phyloP scores from a whole-genome alignment of 352 stramenopile genomes.

The Globisporangium takayamanum region DNA sequence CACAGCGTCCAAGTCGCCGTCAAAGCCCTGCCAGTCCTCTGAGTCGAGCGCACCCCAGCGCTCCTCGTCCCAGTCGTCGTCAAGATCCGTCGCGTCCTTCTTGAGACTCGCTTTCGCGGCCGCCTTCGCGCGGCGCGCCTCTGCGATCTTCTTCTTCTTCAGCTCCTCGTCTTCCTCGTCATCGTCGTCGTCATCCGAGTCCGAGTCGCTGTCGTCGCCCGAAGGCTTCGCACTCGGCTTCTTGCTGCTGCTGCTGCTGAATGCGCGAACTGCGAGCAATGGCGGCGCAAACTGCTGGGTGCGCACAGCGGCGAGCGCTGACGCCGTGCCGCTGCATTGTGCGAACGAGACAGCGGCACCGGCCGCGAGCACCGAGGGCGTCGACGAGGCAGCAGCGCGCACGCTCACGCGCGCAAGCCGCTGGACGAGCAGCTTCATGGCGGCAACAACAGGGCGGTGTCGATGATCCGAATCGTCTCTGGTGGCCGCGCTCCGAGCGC shows the following conservation, averaged over 20 bases:
- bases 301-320: conserved; percentile 7
- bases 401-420: conserved; percentile 19
- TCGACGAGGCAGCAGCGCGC: conserved; percentile 2
- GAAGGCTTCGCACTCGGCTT: conserved; percentile 11
- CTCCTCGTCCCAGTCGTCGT: conserved; percentile 66
- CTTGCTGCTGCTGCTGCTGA: conserved; percentile 22
- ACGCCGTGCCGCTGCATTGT: conserved; percentile 6
- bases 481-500: background rate
- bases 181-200: conserved; percentile 28
- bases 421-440: conserved; percentile 21
- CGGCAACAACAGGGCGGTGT: background rate
- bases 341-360: conserved; percentile 4
- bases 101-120: conserved; percentile 19
- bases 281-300: conserved; percentile 7
- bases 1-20: conserved; percentile 68
- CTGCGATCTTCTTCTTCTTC: conserved; percentile 9
- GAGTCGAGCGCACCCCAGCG: conserved; percentile 57
- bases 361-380: conserved; percentile 3
- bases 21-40: conserved; percentile 76
- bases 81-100: conserved; percentile 30
- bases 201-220: conserved; percentile 4
- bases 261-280: conserved; percentile 19
- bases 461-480: conserved; percentile 6
- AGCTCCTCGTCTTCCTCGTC: conserved; percentile 20
- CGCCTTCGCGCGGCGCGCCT: conserved; percentile 13